Evolutionary conservation across 805 yeast species (phyloP).

Genomic region (Metschnikowia henanensis): DNA sequence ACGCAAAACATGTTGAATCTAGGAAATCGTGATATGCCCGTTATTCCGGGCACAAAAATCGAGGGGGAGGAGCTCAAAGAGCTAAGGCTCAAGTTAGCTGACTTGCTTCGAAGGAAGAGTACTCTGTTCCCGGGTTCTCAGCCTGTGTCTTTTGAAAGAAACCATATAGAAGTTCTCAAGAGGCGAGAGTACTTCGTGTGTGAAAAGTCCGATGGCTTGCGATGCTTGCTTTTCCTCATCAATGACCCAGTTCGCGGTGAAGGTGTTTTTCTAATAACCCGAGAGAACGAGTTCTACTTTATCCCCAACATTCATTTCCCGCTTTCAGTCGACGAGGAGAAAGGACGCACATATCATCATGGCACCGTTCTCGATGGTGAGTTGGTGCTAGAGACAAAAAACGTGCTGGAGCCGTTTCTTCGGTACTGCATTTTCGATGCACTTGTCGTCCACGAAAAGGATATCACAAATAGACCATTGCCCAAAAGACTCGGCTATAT

Average conservation of each 20-base stretch:
- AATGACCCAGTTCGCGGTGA: constrained; percentile 75
- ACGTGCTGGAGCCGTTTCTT: constrained; percentile 48
- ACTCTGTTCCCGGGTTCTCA: constrained; percentile 88
- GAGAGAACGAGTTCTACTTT: constrained; percentile 84
- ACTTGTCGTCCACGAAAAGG: constrained; percentile 75
- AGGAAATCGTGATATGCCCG: constrained; percentile 63
- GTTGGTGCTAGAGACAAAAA: constrained; percentile 73
- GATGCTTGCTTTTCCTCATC: constrained; percentile 74
- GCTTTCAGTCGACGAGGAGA: constrained; percentile 37
- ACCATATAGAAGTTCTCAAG: constrained; percentile 63
- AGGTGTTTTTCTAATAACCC: constrained; percentile 83
- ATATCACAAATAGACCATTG: constrained; percentile 66
- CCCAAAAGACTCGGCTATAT: constrained; percentile 87
- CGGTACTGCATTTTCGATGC: constrained; percentile 91
- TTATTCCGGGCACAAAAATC: constrained; percentile 81
- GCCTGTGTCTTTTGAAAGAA: constrained; percentile 85
- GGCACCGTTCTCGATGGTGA: constrained; percentile 96
- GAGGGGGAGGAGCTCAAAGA: constrained; percentile 70
- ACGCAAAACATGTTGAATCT: constrained; percentile 31
- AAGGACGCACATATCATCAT: constrained; percentile 64
- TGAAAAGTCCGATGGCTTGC: constrained; percentile 92
- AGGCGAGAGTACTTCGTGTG: constrained; percentile 88
- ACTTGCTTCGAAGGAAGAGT: constrained; percentile 51
- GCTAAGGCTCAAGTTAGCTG: constrained; percentile 68
- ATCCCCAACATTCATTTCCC: constrained; percentile 89